Evolutionary conservation across 176 grass and related monocot genomes (phyloP).

Genomic region (Hyparrhenia diplandra): DNA sequence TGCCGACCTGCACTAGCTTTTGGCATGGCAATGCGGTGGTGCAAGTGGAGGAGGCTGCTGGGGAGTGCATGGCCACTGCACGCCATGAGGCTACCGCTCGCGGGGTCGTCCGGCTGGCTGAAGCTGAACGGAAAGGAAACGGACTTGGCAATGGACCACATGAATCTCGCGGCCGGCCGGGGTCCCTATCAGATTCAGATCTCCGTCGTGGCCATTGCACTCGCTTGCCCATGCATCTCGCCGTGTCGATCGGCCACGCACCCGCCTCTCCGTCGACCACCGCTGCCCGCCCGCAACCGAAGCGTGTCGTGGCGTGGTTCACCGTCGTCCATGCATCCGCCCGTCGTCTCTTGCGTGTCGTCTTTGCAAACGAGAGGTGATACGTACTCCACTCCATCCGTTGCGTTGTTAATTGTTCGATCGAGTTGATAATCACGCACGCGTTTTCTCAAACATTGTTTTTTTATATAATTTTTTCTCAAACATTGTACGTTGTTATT

Average conservation of each 20-base stretch:
- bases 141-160: slow-evolving; percentile 45
- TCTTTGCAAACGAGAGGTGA: too few species aligned
- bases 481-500: too few species aligned
- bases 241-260: neutral
- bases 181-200: neutral
- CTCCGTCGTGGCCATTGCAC: neutral
- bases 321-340: too few species aligned
- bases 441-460: too few species aligned
- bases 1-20: neutral
- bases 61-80: neutral
- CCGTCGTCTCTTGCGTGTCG: too few species aligned
- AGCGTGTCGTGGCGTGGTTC: neutral
- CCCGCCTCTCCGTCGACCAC: neutral
- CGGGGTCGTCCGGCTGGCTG: neutral
- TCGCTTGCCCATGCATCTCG: neutral
- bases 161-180: neutral
- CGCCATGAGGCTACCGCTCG: neutral
- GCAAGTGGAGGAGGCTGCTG: neutral
- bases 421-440: too few species aligned
- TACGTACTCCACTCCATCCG: too few species aligned
- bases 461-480: too few species aligned
- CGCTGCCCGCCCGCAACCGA: slow-evolving; percentile 3
- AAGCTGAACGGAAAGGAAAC: slow-evolving; percentile 69
- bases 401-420: too few species aligned
- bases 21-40: neutral